phyloP scores from a whole-genome alignment of 495 filamentous ascomycete species.

The Penicillium pulvis region DNA sequence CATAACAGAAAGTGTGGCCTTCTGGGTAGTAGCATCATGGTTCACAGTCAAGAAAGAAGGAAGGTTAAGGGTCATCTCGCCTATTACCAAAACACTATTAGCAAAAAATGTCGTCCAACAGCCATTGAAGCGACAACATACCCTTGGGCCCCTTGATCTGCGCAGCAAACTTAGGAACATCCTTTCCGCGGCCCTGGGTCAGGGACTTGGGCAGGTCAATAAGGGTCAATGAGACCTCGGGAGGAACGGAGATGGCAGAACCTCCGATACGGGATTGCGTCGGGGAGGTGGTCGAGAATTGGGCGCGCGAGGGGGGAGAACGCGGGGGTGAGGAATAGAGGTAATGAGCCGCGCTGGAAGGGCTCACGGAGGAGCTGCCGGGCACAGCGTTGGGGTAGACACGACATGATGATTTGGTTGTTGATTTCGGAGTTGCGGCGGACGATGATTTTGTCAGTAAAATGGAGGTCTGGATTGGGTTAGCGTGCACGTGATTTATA shows the following conservation, averaged over 20 bases:
- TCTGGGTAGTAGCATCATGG: constrained; percentile 59
- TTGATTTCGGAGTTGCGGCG: constrained; percentile 27
- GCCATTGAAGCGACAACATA: constrained; percentile 30
- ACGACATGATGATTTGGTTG: constrained; percentile 38
- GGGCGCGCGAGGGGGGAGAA: constrained; percentile 55
- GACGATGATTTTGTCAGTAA: constrained; percentile 14
- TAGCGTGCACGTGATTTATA: constrained; percentile 2
- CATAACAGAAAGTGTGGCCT: constrained; percentile 65
- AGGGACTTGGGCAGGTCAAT: constrained; percentile 57
- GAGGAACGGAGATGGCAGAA: constrained; percentile 78
- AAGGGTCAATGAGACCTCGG: constrained; percentile 71
- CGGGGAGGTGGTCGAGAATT: constrained; percentile 72
- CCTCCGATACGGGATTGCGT: constrained; percentile 79
- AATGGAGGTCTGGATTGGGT: constrained; percentile 20
- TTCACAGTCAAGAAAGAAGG: constrained; percentile 73
- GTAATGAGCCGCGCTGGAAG: constrained; percentile 47
- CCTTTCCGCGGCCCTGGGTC: constrained; percentile 54
- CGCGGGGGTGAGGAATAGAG: constrained; percentile 74
- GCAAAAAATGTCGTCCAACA: background rate
- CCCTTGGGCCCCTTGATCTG: constrained; percentile 77
- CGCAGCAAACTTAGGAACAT: constrained; percentile 57
- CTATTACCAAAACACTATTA: constrained; percentile 35
- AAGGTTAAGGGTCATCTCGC: constrained; percentile 70
- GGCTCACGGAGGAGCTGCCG: constrained; percentile 44
- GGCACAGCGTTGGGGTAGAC: constrained; percentile 43